Evolutionary conservation across 1,284 basidiomycete species (phyloP).

Genomic region (Pseudozyma pruni): DNA sequence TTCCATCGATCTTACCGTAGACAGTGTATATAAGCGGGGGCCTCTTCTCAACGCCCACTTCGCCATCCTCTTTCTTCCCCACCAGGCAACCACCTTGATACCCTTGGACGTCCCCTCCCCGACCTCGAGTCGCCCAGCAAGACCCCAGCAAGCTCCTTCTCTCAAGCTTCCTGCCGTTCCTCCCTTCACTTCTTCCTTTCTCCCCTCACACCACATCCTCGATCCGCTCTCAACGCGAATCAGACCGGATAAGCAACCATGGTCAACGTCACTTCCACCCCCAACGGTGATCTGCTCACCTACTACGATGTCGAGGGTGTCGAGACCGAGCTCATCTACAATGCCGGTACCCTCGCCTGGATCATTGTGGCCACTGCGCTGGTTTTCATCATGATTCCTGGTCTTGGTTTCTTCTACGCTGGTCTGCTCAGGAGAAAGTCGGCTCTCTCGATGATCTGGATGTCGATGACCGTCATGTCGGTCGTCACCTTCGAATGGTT

Average conservation of each 20-base stretch:
- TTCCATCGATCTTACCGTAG: too few relatives aligned
- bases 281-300: conserved; percentile 34
- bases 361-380: conserved; percentile 70
- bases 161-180: neutral
- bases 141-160: neutral
- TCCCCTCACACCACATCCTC: neutral
- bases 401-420: conserved; percentile 80
- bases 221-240: neutral
- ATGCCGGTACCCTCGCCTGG: conserved; percentile 73
- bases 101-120: too few relatives aligned
- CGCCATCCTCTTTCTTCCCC: too few relatives aligned
- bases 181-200: neutral
- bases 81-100: too few relatives aligned
- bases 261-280: conserved; percentile 45
- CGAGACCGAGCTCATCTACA: conserved; percentile 44
- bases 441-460: conserved; percentile 89
- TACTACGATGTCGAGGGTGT: conserved; percentile 12
- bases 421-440: conserved; percentile 85
- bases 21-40: too few relatives aligned
- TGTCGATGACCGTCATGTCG: conserved; percentile 80
- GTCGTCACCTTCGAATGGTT: conserved; percentile 78
- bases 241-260: conserved; percentile 14
- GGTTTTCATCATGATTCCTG: conserved; percentile 91
- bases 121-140: too few relatives aligned
- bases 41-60: too few relatives aligned